phyloP scores from a whole-genome alignment of 163 green algal genomes.

The Trebouxiophyceae sp. region DNA sequence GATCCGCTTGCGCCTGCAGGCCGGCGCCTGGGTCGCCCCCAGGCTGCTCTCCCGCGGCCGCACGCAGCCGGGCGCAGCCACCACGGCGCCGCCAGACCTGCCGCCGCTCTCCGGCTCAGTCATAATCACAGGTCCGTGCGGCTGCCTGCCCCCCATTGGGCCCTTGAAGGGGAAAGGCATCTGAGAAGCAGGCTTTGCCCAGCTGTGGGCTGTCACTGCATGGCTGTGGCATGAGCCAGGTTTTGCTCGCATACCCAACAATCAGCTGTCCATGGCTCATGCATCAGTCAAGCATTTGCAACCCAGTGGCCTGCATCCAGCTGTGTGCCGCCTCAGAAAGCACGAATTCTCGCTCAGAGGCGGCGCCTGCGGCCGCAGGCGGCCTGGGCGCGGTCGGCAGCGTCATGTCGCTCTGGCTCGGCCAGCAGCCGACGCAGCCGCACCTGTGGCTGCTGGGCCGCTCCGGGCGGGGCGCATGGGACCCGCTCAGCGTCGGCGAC shows the following conservation, averaged over 20 bases:
- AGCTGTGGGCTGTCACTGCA: too few relatives aligned
- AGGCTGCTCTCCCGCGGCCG: background rate
- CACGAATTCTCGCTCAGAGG: background rate
- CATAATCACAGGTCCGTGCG: constrained; percentile 11
- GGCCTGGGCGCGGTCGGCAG: constrained; percentile 30
- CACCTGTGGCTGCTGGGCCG: constrained; percentile 21
- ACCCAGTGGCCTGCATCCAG: too few relatives aligned
- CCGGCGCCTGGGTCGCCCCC: background rate
- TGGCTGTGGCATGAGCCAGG: too few relatives aligned
- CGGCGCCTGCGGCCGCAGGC: constrained; percentile 10
- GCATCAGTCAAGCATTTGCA: too few relatives aligned
- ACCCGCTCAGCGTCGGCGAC: constrained; percentile 1
- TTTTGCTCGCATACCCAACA: too few relatives aligned
- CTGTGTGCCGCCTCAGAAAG: too few relatives aligned
- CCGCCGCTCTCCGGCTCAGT: background rate
- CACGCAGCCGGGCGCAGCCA: background rate
- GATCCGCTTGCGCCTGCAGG: background rate
- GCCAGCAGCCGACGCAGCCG: background rate
- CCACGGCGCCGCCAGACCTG: background rate
- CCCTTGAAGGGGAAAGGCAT: too few relatives aligned
- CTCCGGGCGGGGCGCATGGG: constrained; percentile 4
- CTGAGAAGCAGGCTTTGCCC: too few relatives aligned
- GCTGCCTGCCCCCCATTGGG: too few relatives aligned
- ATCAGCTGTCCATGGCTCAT: too few relatives aligned
- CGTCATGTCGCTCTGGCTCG: constrained; percentile 26